Evolutionary conservation across 352 stramenopile genomes (phyloP).

Genomic region (Phytophthora tentaculata): DNA sequence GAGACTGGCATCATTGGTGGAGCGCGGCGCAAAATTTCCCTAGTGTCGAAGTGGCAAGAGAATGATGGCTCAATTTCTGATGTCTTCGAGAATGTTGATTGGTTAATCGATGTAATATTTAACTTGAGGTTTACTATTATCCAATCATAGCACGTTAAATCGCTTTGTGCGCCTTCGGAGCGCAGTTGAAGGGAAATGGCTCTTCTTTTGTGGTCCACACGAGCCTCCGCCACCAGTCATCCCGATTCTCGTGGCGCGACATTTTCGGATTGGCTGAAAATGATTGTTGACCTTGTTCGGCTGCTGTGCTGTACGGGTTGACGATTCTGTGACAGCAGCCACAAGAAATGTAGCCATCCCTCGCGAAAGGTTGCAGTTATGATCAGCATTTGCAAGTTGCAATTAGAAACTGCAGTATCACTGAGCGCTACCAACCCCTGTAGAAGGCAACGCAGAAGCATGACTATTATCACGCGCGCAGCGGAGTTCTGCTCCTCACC

Average conservation of each 20-base stretch:
- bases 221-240: constrained; percentile 35
- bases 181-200: not conserved
- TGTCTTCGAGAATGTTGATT: not conserved
- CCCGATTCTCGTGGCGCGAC: not conserved
- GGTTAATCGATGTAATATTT: not conserved
- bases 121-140: not conserved
- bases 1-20: constrained; percentile 72
- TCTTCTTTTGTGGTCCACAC: constrained; percentile 6
- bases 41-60: not conserved
- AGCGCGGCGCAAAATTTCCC: constrained; percentile 12
- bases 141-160: not conserved
- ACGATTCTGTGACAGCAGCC: not conserved
- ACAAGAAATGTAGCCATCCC: constrained; percentile 27
- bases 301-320: not conserved
- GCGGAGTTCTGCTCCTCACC: constrained; percentile 74
- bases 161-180: not conserved
- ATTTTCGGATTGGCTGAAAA: constrained; percentile 28
- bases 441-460: constrained; percentile 17
- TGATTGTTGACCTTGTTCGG: not conserved
- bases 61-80: not conserved
- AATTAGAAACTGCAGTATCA: no score
- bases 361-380: constrained; percentile 24
- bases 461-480: constrained; percentile 69
- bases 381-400: not conserved
- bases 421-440: no score